Evolutionary conservation across 2,329 filamentous ascomycete species (phyloP), one percentile per base, ranked within the genome.

Genomic region (Teratosphaeriaceae sp.): DNA sequence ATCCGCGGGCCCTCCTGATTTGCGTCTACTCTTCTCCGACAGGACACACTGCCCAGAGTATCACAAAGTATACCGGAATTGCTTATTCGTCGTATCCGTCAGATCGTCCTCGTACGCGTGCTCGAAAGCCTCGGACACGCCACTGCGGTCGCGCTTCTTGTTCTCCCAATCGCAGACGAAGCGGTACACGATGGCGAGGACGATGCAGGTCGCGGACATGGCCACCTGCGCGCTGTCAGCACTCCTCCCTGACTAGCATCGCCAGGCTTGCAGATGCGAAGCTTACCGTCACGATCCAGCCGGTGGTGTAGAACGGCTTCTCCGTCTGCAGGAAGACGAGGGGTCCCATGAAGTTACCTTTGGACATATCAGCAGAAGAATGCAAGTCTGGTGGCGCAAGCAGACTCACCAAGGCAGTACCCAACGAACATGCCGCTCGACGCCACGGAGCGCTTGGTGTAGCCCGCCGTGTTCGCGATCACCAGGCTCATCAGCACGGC

Each of bases 391-490:
- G 24, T 27, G 24, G 24, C 8, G 24, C n/a, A n/a, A n/a, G 8
- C 9, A 20, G 12, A 15, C 46, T 44, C 46, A 68, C 68, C 71
- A 7, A 74, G 57, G 49, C 72, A 75, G 49, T 75, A 75, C 1
- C 72, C 73, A 16, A 75, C 66, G 39, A 71, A 75, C 5, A 74
- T 60, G 0, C 71, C 71, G 2, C 70, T 71, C 1, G 69, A 71
- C 1, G 67, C 67, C 1, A 75, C 59, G 1, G 68, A 67, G 1
- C 70, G 60, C 55, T 76, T 75, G 0, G 73, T 75, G 40, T 75
- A 75, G 1, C 73, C 73, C 0, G 73, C 70, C 9, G 68, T 74
- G 46, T 76, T 75, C 20, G 72, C 71, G 31, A 72, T 66, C 35
- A 68, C 65, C 5, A 74, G 53, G 0, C 70, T 70, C 64, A 78